These are phyloP conservation scores for Bertia moriformis DNA, from an alignment of 2,329 filamentous ascomycete genomes.

Conservation along the genomic window DNA sequence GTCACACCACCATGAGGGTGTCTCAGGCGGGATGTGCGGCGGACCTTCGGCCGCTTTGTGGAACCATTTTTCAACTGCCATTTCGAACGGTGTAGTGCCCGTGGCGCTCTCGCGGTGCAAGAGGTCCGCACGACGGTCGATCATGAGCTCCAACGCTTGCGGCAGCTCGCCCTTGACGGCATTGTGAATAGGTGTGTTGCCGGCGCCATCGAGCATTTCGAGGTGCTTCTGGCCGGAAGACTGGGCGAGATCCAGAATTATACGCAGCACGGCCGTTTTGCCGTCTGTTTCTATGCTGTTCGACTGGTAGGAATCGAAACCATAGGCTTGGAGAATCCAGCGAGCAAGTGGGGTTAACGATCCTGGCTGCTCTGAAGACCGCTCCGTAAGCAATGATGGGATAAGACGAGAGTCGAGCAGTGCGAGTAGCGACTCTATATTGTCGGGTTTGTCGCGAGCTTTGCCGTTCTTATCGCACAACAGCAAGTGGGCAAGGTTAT, in stretches of 20 bases:
- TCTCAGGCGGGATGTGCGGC: not conserved
- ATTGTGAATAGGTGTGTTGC: slow-evolving; percentile 50
- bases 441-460: slow-evolving; percentile 18
- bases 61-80: slow-evolving; percentile 41
- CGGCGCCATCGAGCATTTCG: slow-evolving; percentile 44
- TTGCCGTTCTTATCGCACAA: slow-evolving; percentile 10
- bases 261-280: slow-evolving; percentile 20
- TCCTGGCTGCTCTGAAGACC: slow-evolving; percentile 31
- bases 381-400: slow-evolving; percentile 40
- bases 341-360: slow-evolving; percentile 50
- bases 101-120: slow-evolving; percentile 62
- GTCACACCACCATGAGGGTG: not conserved
- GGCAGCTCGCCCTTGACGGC: slow-evolving; percentile 25
- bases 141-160: slow-evolving; percentile 24
- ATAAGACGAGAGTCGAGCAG: slow-evolving; percentile 43
- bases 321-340: slow-evolving; percentile 19
- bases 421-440: slow-evolving; percentile 18
- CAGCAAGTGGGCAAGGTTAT: slow-evolving; percentile 51
- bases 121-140: slow-evolving; percentile 41
- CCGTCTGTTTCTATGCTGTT: slow-evolving; percentile 12
- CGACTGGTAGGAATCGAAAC: not conserved
- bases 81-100: slow-evolving; percentile 58
- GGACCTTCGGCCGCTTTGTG: slow-evolving; percentile 3
- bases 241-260: slow-evolving; percentile 39
- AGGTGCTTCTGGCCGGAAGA: slow-evolving; percentile 27